Evolutionary conservation across 768 basidiomycete species (phyloP).

Genomic region (Solioccasus polychromus): DNA sequence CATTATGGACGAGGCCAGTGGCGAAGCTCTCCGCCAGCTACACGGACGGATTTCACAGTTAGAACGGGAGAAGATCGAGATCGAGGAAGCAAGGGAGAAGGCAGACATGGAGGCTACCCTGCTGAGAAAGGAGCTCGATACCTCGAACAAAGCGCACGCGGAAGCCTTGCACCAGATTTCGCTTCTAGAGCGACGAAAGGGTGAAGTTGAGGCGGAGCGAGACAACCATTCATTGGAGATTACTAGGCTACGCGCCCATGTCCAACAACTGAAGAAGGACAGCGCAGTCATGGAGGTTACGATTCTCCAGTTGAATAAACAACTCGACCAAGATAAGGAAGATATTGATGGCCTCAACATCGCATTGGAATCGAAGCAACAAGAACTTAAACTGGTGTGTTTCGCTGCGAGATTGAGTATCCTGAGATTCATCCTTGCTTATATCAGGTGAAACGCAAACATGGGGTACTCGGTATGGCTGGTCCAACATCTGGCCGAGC

Average conservation of each 20-base stretch:
- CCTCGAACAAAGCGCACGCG: conserved; percentile 41
- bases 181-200: conserved; percentile 32
- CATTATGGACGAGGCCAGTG: conserved; percentile 80
- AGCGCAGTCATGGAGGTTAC: conserved; percentile 85
- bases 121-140: conserved; percentile 46
- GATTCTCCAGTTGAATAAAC: conserved; percentile 67
- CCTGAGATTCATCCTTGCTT: not conserved
- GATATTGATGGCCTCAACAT: conserved; percentile 85
- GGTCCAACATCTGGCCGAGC: conserved; percentile 55
- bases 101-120: conserved; percentile 16
- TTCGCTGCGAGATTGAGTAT: not conserved
- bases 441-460: conserved; percentile 59
- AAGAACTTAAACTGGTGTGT: conserved; percentile 85
- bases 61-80: conserved; percentile 60
- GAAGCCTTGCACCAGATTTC: conserved; percentile 25
- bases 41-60: conserved; percentile 78
- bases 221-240: conserved; percentile 44
- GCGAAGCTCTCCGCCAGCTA: conserved; percentile 74
- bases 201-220: conserved; percentile 56
- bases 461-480: conserved; percentile 53
- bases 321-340: conserved; percentile 64
- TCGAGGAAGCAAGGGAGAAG: conserved; percentile 24
- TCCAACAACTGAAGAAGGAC: conserved; percentile 72
- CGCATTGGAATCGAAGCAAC: conserved; percentile 90
- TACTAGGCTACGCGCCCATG: conserved; percentile 55